Evolutionary conservation across 768 basidiomycete genomes (phyloP), one percentile per base, ranked within the genome.

Genomic region (Naganishia kalamii): DNA sequence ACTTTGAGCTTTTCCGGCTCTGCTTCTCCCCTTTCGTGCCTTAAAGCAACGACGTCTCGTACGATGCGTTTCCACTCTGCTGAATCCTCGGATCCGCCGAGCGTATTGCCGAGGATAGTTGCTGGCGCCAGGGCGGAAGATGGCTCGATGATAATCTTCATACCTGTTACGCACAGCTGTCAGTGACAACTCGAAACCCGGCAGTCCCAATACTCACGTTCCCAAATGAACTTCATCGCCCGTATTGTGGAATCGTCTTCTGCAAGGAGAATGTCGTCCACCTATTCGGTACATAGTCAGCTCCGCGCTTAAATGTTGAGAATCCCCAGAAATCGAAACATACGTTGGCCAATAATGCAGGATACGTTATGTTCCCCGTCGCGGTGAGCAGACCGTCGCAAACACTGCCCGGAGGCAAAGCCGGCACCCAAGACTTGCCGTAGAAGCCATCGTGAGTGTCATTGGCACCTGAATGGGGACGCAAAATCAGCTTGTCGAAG

Each of bases 101-200:
- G 54, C 54, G 19, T 25, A 23, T 49, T 27, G 13, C 62, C 62
- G 7, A 63, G 50, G n/a, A 63, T 52, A 4, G 62, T 51, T 27
- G 62, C 62, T 0, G 50, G 37, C 25, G 62, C 50, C 27, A 52
- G 15, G 13, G 62, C 62, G 6, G 49, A 63, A 17, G 62, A 63
- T 8, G 62, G 62, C 40, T 63, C 62, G 29, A 63, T 52, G 40
- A 63, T 63, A 50, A 63, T 63, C 40, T 63, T 63, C 62, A 63
- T 63, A 12, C 62, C 62, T 63, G 47, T n/a, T 21, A 1, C 3
- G 15, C 30, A 30, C 11, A 37, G 43, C 13, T 15, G 5, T 63
- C 27, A 35, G 6, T 3, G 3, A 4, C 32, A 17, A 35, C 1
- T 4, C 8, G 32, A 15, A 30, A 49, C 5, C 13, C 2, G 23